Evolutionary conservation across 305 asterid genomes (phyloP).

Genomic region (Coffea humblotiana): DNA sequence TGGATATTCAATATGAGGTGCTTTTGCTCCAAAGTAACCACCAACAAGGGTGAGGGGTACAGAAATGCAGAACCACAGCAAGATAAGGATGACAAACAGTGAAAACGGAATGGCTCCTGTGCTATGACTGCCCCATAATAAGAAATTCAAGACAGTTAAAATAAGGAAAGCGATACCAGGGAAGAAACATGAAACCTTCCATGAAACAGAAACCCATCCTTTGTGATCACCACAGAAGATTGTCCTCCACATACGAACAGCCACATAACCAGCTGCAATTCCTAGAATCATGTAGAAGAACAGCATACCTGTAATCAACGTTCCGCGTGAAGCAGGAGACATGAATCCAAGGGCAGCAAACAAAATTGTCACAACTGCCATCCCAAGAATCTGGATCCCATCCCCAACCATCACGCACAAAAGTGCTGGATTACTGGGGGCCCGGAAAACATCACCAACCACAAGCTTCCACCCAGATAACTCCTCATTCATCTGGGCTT

Average conservation of each 20-base stretch:
- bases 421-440: conserved; percentile 39
- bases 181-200: conserved; percentile 48
- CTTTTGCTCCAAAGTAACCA: conserved; percentile 45
- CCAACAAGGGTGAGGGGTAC: conserved; percentile 48
- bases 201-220: conserved; percentile 45
- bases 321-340: conserved; percentile 53
- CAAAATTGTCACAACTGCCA: conserved; percentile 43
- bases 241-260: conserved; percentile 51
- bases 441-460: conserved; percentile 46
- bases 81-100: conserved; percentile 37
- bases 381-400: conserved; percentile 45
- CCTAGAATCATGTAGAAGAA: conserved; percentile 45
- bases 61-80: conserved; percentile 49
- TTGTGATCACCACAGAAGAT: conserved; percentile 35
- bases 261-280: conserved; percentile 45
- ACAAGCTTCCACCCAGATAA: conserved; percentile 51
- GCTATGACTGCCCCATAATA: conserved; percentile 50
- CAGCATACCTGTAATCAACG: conserved; percentile 47
- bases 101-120: conserved; percentile 51
- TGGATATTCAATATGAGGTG: conserved; percentile 45
- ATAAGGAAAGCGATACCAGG: conserved; percentile 44
- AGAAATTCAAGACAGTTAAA: conserved; percentile 37
- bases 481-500: conserved; percentile 52
- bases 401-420: conserved; percentile 47
- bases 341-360: conserved; percentile 52